Conservation (phyloP, 345 rosid genomes). For the Populus tremula region DNA sequence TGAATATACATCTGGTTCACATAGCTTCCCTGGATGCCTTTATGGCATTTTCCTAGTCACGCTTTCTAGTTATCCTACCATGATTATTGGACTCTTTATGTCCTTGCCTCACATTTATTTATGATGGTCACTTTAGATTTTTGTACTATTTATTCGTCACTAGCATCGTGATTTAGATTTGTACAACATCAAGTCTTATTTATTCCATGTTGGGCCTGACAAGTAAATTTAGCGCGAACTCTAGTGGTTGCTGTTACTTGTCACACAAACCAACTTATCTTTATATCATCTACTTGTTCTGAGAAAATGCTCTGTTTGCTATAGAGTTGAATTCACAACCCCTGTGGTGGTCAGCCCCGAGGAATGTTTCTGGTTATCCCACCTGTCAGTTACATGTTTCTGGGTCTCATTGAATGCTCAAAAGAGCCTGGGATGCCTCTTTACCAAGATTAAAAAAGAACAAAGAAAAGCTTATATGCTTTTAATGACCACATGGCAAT, state of each 20-base stretch:
- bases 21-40: not conserved
- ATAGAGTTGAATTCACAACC: slow-evolving; percentile 3
- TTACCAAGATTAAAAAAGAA: not conserved
- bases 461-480: not conserved
- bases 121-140: too few relatives aligned
- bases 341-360: not conserved
- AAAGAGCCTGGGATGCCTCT: not conserved
- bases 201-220: not conserved
- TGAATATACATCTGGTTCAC: not conserved
- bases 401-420: not conserved
- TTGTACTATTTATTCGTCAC: too few relatives aligned
- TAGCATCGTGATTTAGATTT: not conserved
- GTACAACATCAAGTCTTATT: not conserved
- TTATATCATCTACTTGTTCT: not conserved
- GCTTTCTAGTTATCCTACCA: not conserved
- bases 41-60: not conserved
- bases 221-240: not conserved
- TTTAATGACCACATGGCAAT: slow-evolving; percentile 2
- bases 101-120: not conserved
- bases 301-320: not conserved
- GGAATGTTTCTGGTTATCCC: not conserved
- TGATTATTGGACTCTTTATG: not conserved
- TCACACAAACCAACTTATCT: not conserved
- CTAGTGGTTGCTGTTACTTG: not conserved
- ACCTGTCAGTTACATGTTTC: not conserved